Evolutionary conservation across 2,329 filamentous ascomycete species (phyloP), one percentile per base, ranked within the genome.

Genomic region (Furcasterigmium sp.): DNA sequence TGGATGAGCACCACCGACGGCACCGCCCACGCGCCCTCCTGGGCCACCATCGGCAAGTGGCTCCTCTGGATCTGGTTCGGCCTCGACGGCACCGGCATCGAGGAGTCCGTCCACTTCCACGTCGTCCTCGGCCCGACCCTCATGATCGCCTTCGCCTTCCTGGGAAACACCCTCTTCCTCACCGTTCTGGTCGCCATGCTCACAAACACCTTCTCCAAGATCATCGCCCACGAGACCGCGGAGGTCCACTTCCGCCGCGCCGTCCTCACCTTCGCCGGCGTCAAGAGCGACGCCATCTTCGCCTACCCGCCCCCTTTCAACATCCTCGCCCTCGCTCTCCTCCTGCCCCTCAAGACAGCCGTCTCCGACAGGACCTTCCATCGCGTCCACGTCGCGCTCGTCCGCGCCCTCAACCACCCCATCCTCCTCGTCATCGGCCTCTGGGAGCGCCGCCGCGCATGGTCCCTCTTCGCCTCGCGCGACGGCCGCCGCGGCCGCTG

Each of bases 61-160:
- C 84, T 88, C 73, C 70, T 88, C 3, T 87, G 82, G 80, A 85
- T 88, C 52, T 88, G 84, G 84, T 88, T 88, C 52, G 84, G 84
- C 2, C 75, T 88, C 2, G 84, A 87, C 47, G 84, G 72, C 18
- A 75, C 73, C 5, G 72, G 72, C 10, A 75, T 76, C 37, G 68
- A 73, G 45, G 65, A 69, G 46, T 68, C 67, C 3, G 64, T 63
- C 8, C 74, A 80, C 37, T 84, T 87, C 60, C 82, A 88, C 56
- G 69, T 77, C 59, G 62, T 85, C 19, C 71, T 87, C 3, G 84
- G 84, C 1, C 84, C 84, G 0, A 69, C 77, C 0, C 68, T 88
- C 9, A 87, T 87, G 76, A 75, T 87, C 45, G 72, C 78, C 4
- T 88, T 87, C 59, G 82, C 84, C 5, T 87, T 87, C 54, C 68